These are phyloP conservation scores for Diaporthe helianthi DNA, from an alignment of 2,329 filamentous ascomycete species.

Conservation along the genomic window DNA sequence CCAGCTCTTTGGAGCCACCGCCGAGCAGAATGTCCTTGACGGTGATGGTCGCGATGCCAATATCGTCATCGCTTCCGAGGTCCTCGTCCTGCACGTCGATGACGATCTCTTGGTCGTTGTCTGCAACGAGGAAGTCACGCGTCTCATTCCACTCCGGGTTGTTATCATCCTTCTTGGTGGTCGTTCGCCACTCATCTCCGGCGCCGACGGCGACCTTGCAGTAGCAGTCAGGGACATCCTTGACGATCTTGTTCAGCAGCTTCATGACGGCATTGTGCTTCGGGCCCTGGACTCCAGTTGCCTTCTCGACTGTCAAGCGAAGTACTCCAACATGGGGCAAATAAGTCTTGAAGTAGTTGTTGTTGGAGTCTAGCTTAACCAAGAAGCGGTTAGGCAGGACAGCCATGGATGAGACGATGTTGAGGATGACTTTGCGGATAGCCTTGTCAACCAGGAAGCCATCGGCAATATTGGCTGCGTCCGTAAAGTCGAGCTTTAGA, in stretches of 20 bases:
- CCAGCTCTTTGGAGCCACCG: slow-evolving; percentile 51
- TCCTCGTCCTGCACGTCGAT: slow-evolving; percentile 54
- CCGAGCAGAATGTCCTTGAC: slow-evolving; percentile 50
- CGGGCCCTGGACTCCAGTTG: slow-evolving; percentile 46
- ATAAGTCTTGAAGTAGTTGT: slow-evolving; percentile 57
- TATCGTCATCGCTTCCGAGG: slow-evolving; percentile 50
- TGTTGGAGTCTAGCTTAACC: slow-evolving; percentile 53
- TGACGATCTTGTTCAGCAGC: slow-evolving; percentile 51
- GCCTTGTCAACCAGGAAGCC: slow-evolving; percentile 48
- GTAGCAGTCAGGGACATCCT: slow-evolving; percentile 56
- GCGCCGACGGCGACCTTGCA: slow-evolving; percentile 52
- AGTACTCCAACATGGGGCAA: slow-evolving; percentile 51
- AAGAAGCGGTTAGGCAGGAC: slow-evolving; percentile 58
- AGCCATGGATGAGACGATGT: slow-evolving; percentile 52
- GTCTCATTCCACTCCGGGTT: slow-evolving; percentile 56
- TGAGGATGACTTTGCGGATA: slow-evolving; percentile 53
- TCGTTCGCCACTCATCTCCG: slow-evolving; percentile 52
- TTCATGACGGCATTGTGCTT: slow-evolving; percentile 44
- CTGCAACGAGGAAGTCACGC: slow-evolving; percentile 54
- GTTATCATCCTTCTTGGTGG: slow-evolving; percentile 49
- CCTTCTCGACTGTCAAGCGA: slow-evolving; percentile 52
- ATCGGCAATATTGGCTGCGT: slow-evolving; percentile 54
- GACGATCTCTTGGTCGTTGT: slow-evolving; percentile 51
- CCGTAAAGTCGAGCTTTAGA: slow-evolving; percentile 55
- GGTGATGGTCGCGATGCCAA: slow-evolving; percentile 50